Base-by-base conservation (phyloP, 805 yeast species). In the Wickerhamomyces hampshirensis region DNA sequence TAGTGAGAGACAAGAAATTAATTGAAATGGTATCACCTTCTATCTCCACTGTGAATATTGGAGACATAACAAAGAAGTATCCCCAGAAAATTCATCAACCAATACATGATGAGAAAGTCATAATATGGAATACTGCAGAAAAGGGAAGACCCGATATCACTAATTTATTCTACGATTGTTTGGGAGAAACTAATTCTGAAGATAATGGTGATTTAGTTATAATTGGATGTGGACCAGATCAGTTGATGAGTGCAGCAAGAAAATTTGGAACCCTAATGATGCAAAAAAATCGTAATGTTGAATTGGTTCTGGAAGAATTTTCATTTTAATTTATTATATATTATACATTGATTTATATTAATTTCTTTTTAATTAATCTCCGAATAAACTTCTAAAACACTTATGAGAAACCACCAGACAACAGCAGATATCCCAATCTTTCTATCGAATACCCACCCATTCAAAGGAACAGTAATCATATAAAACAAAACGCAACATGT, bases 201-300 rank as follows among this genome's bases (percentile, higher is more conserved):
- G 24, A 30, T 17, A 17, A 16, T 10, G 23, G 11, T 4, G 37
- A 33, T 8, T 17, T 50, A 2, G 43, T 47, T 19, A 30, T 53
- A 4, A 43, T 51, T n/a, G 53, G 47, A 6, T 53, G 58, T 44
- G 58, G 58, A 6, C 57, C 58, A 3, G 32, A 30, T 17, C 17
- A 18, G 2, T 28, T 53, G 31, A 46, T 53, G 42, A n/a, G 26
- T 2, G 34, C 31, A 6, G 37, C 43, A 53, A 64, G 50, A 16
- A 18, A 33, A 12, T 47, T 53, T 26, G 48, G 50, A 5, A 37
- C 35, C 4, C 33, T 34, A 12, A 24, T 38, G 5, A 35, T 34
- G 35, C 10, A 18, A 12, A 34, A 28, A 12, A 18, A 18, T 6
- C 33, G 24, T 7, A 30, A 37, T 16, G 35, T 50, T 9, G 50